These are phyloP conservation scores for Scutellaria galericulata DNA, from an alignment of 257 asterid genomes.

Conservation along the genomic window DNA sequence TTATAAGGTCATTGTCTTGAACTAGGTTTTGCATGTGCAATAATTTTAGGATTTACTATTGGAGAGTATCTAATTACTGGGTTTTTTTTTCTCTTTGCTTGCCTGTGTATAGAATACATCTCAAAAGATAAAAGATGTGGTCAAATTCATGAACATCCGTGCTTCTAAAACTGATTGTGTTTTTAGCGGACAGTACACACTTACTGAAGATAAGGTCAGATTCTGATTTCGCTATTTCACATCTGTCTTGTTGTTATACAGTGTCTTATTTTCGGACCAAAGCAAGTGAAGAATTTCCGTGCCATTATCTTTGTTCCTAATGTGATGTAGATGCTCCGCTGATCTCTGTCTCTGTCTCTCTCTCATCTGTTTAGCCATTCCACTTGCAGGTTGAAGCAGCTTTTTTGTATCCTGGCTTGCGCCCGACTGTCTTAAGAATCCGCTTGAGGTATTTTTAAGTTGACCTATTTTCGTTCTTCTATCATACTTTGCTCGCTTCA, in stretches of 20 bases:
- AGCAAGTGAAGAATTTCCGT: background rate
- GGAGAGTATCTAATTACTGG: conserved; percentile 19
- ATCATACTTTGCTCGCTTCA: too few species aligned
- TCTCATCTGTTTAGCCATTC: conserved; percentile 15
- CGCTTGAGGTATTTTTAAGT: conserved; percentile 69
- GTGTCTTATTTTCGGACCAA: conserved; percentile 6
- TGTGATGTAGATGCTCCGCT: conserved; percentile 17
- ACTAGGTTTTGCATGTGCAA: conserved; percentile 7
- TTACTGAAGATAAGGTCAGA: conserved; percentile 83
- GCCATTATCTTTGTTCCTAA: background rate
- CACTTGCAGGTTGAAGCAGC: conserved; percentile 90
- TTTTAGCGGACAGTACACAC: conserved; percentile 77
- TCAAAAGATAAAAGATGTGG: conserved; percentile 83
- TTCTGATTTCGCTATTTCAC: background rate
- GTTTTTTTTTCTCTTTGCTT: conserved; percentile 17
- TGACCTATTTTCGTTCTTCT: background rate
- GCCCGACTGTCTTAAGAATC: conserved; percentile 85
- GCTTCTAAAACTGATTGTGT: conserved; percentile 66
- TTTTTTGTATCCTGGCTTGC: conserved; percentile 86
- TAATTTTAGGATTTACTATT: conserved; percentile 3
- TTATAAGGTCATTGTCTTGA: conserved; percentile 64
- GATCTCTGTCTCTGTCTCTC: background rate
- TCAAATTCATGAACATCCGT: conserved; percentile 78
- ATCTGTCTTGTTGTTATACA: background rate
- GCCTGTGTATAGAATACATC: conserved; percentile 70